phyloP scores from a whole-genome alignment of 2,329 filamentous ascomycete species.

The Simplicillium sp. region DNA sequence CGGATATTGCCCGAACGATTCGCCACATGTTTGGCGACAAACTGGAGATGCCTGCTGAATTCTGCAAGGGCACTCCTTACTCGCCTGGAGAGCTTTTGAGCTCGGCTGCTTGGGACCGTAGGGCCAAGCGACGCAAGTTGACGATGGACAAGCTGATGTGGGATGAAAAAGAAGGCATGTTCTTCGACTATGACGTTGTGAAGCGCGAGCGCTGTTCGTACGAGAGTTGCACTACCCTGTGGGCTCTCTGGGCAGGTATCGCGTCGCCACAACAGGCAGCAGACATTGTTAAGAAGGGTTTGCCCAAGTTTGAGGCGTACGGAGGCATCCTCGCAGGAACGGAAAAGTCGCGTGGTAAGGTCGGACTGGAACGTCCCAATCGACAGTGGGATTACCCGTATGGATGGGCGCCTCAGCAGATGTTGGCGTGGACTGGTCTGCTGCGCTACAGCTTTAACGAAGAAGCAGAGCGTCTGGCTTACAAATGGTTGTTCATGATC shows the following conservation, averaged over 20 bases:
- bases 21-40: constrained; percentile 75
- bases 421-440: constrained; percentile 91
- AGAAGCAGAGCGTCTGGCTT: constrained; percentile 80
- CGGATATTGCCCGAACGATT: constrained; percentile 82
- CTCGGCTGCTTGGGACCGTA: constrained; percentile 83
- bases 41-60: constrained; percentile 74
- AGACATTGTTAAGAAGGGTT: constrained; percentile 66
- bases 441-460: constrained; percentile 86
- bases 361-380: constrained; percentile 78
- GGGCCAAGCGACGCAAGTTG: constrained; percentile 73
- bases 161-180: constrained; percentile 89
- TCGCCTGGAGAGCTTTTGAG: constrained; percentile 63
- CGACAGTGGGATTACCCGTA: constrained; percentile 98
- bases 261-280: constrained; percentile 81
- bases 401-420: constrained; percentile 97
- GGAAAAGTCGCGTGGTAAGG: constrained; percentile 71
- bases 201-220: constrained; percentile 74
- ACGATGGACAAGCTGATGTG: constrained; percentile 90
- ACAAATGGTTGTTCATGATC: constrained; percentile 98
- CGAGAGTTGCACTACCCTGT: constrained; percentile 89
- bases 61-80: constrained; percentile 56
- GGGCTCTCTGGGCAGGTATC: constrained; percentile 93
- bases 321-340: constrained; percentile 87
- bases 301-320: constrained; percentile 80
- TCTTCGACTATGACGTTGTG: constrained; percentile 90